Evolutionary conservation across 2,329 filamentous ascomycete genomes (phyloP).

Genomic region (Botrytis cinerea): DNA sequence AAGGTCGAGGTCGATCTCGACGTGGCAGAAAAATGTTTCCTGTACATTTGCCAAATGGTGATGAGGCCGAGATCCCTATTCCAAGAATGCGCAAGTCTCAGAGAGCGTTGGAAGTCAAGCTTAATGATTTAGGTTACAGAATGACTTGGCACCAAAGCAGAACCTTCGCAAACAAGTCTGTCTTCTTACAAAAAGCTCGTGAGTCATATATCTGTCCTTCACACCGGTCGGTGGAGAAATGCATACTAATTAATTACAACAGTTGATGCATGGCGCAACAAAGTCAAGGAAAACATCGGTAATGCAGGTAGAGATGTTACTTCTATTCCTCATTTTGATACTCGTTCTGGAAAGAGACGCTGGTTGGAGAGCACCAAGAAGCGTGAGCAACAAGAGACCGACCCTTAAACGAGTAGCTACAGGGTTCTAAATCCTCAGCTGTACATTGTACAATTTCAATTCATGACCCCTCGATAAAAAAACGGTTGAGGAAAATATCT

Average conservation of each 20-base stretch:
- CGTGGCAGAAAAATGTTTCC: slow-evolving; percentile 54
- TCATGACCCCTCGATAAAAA: neutral
- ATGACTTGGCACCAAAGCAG: slow-evolving; percentile 97
- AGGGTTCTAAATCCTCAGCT: neutral
- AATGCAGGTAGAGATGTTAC: slow-evolving; percentile 73
- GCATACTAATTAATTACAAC: slow-evolving; percentile 27
- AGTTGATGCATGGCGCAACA: slow-evolving; percentile 95
- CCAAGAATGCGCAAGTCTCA: slow-evolving; percentile 70
- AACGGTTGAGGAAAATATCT: neutral
- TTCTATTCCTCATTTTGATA: slow-evolving; percentile 82
- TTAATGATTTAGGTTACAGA: slow-evolving; percentile 91
- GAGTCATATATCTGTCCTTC: slow-evolving; percentile 49
- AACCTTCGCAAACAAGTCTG: slow-evolving; percentile 80
- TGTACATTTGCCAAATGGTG: slow-evolving; percentile 69
- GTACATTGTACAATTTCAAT: neutral
- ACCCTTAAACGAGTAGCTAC: neutral
- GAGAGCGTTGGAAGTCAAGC: slow-evolving; percentile 78
- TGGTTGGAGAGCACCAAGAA: slow-evolving; percentile 62
- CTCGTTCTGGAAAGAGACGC: slow-evolving; percentile 77
- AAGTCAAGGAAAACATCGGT: slow-evolving; percentile 82
- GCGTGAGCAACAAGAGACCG: slow-evolving; percentile 37
- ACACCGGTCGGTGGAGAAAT: neutral
- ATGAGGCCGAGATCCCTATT: slow-evolving; percentile 71
- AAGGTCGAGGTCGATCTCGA: slow-evolving; percentile 39
- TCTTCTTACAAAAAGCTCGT: slow-evolving; percentile 91